Base-by-base conservation (phyloP, 768 basidiomycete species). In the Rhodotorula sphaerocarpa region DNA sequence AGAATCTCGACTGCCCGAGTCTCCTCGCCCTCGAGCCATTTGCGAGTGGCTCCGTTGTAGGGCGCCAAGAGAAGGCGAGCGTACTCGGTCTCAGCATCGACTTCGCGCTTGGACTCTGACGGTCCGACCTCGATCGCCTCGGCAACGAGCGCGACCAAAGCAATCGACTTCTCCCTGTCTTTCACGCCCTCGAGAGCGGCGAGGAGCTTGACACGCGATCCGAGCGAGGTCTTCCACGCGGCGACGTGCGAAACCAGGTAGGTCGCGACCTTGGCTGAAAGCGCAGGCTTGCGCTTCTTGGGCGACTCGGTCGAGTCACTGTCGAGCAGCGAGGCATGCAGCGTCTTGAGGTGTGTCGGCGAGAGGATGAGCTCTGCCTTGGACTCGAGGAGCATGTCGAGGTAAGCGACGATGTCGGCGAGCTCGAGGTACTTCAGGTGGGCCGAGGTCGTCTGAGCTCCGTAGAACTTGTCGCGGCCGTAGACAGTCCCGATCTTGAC, bases 391-490 rank as follows among this genome's bases (percentile, higher is more conserved):
- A 70, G 15, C 50, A 53, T 60, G 39, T 39, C 51, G n/a, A 62
- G 30, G 66, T 70, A 70, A 25, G 44, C 43, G 43, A 51, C 31
- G 21, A 59, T 41, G 31, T 67, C 63, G 14, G 50, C 23, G 36
- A 56, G 25, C 31, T 66, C 63, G 59, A 71, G 66, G 61, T 66
- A 71, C 55, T 70, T 57, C 39, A 70, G 63, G 23, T 31, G n/a
- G 3, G 50, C 23, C 23, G 50, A 23, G 71, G 73, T 63, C 25
- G 70, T 71, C 6, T 28, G 42, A n/a, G 50, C 20, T 7, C 75
- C 77, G 65, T 78, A 78, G 30, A 76, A 66, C 39, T 62, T 67
- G 52, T 76, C 74, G 6, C 74, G 60, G 11, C 74, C 75, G 51
- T 77, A 76, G 1, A 77, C 70, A 34, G 52, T 69, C n/a, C 53